Percentiles rank a stretch among this genome's conserved stretches.
Conservation (phyloP, 768 basidiomycete genomes). For the Agrocybe praecox region DNA sequence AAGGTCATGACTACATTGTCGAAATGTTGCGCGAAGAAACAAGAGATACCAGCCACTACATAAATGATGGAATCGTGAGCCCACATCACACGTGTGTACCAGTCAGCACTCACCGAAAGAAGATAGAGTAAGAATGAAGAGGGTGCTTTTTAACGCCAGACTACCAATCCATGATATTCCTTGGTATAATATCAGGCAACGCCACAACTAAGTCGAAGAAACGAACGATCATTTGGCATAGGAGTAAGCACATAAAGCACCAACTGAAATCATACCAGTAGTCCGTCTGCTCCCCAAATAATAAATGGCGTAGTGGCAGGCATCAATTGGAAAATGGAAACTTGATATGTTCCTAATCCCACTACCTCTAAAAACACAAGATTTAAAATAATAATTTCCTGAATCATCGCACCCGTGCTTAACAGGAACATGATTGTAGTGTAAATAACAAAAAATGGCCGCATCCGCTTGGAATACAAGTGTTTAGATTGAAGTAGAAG, state of each 20-base stretch:
- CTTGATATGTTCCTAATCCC: neutral
- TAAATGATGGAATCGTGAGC: neutral
- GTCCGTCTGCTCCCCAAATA: neutral
- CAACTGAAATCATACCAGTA: neutral
- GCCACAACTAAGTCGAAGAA: neutral
- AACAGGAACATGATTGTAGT: neutral
- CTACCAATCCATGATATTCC: neutral
- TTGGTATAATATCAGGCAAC: constrained; percentile 1
- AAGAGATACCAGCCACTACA: neutral
- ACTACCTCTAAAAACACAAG: neutral
- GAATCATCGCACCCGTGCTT: neutral
- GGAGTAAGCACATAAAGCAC: neutral
- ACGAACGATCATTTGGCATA: neutral
- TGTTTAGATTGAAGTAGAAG: neutral
- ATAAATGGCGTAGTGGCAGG: neutral
- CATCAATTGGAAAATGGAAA: neutral
- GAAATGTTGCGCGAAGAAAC: neutral
- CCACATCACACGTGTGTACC: too few relatives aligned
- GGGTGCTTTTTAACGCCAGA: neutral
- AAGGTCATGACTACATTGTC: neutral
- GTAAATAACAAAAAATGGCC: neutral
- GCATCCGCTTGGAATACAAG: neutral
- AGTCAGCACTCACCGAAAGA: neutral
- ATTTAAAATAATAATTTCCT: neutral
- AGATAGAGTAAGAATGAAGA: neutral